A percentile compares a stretch with the other conserved stretches of the same genome.
phyloP scores from a whole-genome alignment of 345 rosid genomes.

The Euphorbia lathyris region DNA sequence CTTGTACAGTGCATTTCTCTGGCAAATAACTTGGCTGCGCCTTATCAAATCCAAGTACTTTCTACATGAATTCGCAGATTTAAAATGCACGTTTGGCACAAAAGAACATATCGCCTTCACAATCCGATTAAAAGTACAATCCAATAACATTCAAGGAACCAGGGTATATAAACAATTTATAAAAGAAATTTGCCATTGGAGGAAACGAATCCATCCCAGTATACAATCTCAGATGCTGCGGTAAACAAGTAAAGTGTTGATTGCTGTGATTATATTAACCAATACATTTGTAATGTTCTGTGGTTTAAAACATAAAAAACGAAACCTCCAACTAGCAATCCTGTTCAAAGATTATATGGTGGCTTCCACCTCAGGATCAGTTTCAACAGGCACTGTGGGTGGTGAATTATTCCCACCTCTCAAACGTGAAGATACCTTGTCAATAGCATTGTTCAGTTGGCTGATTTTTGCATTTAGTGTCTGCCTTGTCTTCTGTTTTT shows the following conservation, averaged over 20 bases:
- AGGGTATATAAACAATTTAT: background rate
- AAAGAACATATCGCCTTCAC: background rate
- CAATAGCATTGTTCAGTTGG: constrained; percentile 89
- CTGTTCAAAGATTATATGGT: constrained; percentile 25
- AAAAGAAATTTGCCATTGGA: background rate
- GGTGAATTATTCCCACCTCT: constrained; percentile 59
- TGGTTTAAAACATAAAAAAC: background rate
- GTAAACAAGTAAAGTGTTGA: background rate
- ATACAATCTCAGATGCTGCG: background rate
- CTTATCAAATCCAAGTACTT: background rate
- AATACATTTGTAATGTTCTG: background rate
- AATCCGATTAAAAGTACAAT: background rate
- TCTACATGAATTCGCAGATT: background rate
- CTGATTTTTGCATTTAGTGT: constrained; percentile 76
- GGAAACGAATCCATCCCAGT: background rate
- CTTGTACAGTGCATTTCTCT: background rate
- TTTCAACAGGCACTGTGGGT: constrained; percentile 37
- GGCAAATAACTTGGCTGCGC: background rate
- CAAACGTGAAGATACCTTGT: constrained; percentile 81
- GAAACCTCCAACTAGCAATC: background rate
- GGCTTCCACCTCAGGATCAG: constrained; percentile 73
- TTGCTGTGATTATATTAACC: background rate
- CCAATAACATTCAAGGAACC: background rate
- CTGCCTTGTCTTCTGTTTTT: constrained; percentile 73
- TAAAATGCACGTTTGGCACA: background rate